Percentiles rank a stretch among this genome's conserved stretches.
These are phyloP conservation scores for Melampsora larici-populina DNA, from an alignment of 1,284 basidiomycete genomes.

Conservation along the genomic window DNA sequence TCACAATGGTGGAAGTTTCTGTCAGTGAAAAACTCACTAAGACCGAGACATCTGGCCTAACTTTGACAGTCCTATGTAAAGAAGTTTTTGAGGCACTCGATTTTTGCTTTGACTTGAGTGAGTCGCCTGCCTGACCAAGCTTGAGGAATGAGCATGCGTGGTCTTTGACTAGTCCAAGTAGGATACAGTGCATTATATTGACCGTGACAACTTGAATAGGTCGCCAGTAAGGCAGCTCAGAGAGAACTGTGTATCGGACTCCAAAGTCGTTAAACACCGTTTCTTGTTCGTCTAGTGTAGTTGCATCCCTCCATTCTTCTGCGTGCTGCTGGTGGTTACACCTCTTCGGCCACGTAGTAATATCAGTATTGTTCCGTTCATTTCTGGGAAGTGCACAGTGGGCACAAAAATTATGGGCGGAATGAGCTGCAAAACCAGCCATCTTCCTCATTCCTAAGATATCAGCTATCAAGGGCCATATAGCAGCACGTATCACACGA, in stretches of 20 bases:
- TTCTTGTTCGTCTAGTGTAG: not conserved
- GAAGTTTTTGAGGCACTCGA: too few relatives aligned
- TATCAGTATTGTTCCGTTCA: not conserved
- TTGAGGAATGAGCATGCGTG: conserved; percentile 2
- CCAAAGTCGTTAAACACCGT: conserved; percentile 1
- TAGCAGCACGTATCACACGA: conserved; percentile 7
- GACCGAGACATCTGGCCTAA: too few relatives aligned
- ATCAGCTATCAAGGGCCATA: conserved; percentile 26
- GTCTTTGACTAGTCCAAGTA: conserved; percentile 25
- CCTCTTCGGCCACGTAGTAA: not conserved
- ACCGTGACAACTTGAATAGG: conserved; percentile 10
- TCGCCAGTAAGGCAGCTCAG: conserved; percentile 17
- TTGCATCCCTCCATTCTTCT: too few relatives aligned
- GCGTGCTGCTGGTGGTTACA: not conserved
- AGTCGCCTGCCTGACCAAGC: conserved; percentile 7
- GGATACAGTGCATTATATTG: conserved; percentile 13
- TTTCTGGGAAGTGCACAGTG: not conserved
- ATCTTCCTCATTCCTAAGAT: conserved; percentile 24
- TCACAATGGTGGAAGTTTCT: too few relatives aligned
- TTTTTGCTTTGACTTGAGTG: not conserved
- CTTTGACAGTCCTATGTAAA: too few relatives aligned
- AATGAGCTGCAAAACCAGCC: conserved; percentile 20
- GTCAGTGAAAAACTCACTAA: too few relatives aligned
- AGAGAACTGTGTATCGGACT: conserved; percentile 13
- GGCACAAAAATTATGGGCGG: not conserved